Evolutionary conservation across 805 yeast genomes (phyloP).

Genomic region (Ogataea angusta): DNA sequence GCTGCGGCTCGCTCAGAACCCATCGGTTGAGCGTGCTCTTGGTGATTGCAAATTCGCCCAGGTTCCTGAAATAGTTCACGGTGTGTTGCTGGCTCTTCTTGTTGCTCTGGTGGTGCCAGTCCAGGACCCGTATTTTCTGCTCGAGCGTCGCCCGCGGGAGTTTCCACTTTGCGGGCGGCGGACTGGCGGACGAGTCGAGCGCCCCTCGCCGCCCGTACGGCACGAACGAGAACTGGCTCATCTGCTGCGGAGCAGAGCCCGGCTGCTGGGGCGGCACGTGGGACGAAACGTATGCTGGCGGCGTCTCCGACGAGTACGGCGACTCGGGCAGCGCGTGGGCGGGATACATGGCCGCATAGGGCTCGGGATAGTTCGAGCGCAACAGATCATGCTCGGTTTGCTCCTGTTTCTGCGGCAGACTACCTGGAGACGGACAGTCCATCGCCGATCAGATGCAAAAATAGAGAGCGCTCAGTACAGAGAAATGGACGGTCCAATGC

Average conservation of each 20-base stretch:
- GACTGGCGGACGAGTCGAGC: not conserved
- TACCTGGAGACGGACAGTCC: not conserved
- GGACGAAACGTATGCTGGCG: not conserved
- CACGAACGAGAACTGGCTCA: not conserved
- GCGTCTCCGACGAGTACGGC: not conserved
- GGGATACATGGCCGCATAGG: not conserved
- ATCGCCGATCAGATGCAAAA: not conserved
- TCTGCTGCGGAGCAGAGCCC: not conserved
- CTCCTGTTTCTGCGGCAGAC: not conserved
- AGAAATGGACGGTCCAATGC: no score
- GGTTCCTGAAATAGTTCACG: constrained; percentile 30
- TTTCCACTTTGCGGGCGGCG: constrained; percentile 4
- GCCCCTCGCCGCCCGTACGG: not conserved
- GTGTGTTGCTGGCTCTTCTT: constrained; percentile 35
- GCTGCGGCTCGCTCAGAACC: constrained; percentile 33
- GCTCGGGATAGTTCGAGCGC: not conserved
- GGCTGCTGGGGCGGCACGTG: not conserved
- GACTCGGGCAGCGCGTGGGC: not conserved
- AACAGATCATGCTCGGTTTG: not conserved
- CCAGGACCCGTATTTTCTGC: constrained; percentile 35
- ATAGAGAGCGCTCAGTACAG: not conserved
- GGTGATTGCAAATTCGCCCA: constrained; percentile 35
- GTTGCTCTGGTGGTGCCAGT: constrained; percentile 34
- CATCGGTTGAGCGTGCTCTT: constrained; percentile 40
- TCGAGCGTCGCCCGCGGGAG: constrained; percentile 37